Conservation (phyloP, 352 stramenopile species). For the Labyrinthula sp. region DNA sequence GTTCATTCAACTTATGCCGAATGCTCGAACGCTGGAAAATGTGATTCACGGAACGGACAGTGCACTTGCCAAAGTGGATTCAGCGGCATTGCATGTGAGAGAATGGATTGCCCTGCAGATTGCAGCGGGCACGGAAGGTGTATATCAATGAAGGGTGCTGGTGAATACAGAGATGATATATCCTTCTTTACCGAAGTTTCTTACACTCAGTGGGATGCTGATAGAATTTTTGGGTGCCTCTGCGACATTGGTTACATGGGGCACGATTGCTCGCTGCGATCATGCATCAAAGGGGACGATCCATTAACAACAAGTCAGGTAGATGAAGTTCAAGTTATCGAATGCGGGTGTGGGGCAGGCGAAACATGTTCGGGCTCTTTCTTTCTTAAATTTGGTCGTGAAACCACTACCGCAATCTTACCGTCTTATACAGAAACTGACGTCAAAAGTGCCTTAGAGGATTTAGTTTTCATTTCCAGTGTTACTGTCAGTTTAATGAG, state of each 20-base stretch:
- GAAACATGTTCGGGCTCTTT: slow-evolving; percentile 47
- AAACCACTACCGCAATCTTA: slow-evolving; percentile 45
- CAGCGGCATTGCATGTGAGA: slow-evolving; percentile 48
- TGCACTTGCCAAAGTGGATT: slow-evolving; percentile 51
- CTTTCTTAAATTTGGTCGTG: slow-evolving; percentile 52
- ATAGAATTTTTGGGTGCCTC: slow-evolving; percentile 55
- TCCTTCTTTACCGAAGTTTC: slow-evolving; percentile 36
- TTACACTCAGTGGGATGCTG: slow-evolving; percentile 41
- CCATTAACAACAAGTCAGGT: slow-evolving; percentile 51
- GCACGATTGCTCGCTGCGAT: slow-evolving; percentile 53
- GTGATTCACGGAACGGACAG: slow-evolving; percentile 38
- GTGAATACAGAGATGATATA: slow-evolving; percentile 4
- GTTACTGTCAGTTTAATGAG: slow-evolving; percentile 42
- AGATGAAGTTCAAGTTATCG: slow-evolving; percentile 56
- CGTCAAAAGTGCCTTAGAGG: slow-evolving; percentile 42
- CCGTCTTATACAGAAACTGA: slow-evolving; percentile 40
- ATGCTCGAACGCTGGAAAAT: slow-evolving; percentile 51
- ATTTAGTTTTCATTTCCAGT: slow-evolving; percentile 42
- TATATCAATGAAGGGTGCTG: slow-evolving; percentile 48
- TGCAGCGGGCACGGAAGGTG: slow-evolving; percentile 52
- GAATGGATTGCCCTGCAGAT: slow-evolving; percentile 38
- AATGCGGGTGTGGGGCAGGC: slow-evolving; percentile 42
- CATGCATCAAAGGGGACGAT: slow-evolving; percentile 58
- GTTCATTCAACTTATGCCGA: slow-evolving; percentile 42
- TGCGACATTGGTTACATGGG: slow-evolving; percentile 53